A percentile compares a stretch with the other conserved stretches of the same genome.
phyloP scores from a whole-genome alignment of 164 flowering plant species.

The Umbilicus rupestris region DNA sequence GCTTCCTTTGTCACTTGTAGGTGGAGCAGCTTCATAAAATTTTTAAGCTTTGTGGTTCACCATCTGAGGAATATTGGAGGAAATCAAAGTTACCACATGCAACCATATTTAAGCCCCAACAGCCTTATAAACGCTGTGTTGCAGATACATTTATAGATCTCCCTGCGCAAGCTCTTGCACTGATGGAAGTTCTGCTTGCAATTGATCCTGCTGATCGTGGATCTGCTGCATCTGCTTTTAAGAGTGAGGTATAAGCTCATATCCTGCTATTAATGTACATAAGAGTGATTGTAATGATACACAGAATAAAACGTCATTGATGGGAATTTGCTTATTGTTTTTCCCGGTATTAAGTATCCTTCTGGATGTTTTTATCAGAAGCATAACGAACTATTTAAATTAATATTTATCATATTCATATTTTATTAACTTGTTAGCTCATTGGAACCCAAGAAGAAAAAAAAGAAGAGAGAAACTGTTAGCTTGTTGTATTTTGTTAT shows the following conservation, averaged over 20 bases:
- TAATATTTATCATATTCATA: background rate
- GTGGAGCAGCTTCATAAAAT: constrained; percentile 97
- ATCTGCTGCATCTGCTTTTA: constrained; percentile 68
- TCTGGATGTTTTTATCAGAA: background rate
- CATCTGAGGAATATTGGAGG: constrained; percentile 94
- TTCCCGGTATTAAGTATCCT: background rate
- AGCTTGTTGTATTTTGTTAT: background rate
- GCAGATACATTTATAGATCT: constrained; percentile 82
- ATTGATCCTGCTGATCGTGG: constrained; percentile 92
- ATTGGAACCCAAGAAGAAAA: background rate
- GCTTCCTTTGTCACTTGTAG: constrained; percentile 24
- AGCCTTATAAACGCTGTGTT: constrained; percentile 76
- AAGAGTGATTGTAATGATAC: background rate
- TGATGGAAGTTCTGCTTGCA: constrained; percentile 69
- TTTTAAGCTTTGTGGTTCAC: constrained; percentile 97
- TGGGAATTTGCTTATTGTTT: too few species aligned
- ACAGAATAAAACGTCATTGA: background rate
- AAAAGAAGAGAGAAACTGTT: background rate
- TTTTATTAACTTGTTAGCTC: background rate
- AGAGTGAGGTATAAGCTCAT: constrained; percentile 56
- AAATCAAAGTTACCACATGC: constrained; percentile 94
- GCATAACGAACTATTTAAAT: background rate
- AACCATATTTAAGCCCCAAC: constrained; percentile 90
- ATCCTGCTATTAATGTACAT: background rate
- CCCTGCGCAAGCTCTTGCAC: constrained; percentile 71